Conservation (phyloP, 306 rosid species). For the Prunus kanzakura region DNA sequence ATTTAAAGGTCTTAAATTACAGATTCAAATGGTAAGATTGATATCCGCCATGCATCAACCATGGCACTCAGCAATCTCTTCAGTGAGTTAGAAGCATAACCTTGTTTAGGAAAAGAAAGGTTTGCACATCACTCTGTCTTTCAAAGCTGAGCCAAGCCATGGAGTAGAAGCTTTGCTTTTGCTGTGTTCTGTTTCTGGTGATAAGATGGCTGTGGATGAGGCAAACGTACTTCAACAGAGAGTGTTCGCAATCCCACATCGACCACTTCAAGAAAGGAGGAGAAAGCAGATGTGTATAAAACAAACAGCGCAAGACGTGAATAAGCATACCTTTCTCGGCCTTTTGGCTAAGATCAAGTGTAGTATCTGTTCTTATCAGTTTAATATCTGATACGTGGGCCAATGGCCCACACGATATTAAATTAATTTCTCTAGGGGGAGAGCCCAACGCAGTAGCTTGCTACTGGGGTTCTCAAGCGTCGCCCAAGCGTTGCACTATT, state of each 20-base stretch:
- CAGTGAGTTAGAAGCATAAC: neutral
- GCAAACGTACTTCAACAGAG: too few relatives aligned
- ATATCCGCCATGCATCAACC: neutral
- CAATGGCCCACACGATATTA: neutral
- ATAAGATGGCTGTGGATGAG: too few relatives aligned
- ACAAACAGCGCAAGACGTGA: accelerated
- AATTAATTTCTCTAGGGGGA: neutral
- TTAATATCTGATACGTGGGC: conserved; percentile 4
- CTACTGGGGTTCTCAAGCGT: neutral
- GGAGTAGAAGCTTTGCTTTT: neutral
- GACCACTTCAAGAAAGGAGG: neutral
- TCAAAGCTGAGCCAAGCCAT: neutral
- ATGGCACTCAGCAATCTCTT: neutral
- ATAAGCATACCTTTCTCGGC: neutral
- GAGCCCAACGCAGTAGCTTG: neutral
- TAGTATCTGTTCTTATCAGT: conserved; percentile 12
- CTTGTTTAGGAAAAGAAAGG: neutral
- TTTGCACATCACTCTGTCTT: neutral
- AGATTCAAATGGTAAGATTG: neutral
- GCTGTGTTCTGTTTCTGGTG: neutral
- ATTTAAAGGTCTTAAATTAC: neutral
- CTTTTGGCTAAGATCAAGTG: conserved; percentile 14
- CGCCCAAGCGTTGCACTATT: neutral
- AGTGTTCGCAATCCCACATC: neutral
- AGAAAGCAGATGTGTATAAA: neutral